These are phyloP conservation scores for Luzula sylvatica DNA, from an alignment of 176 grass and related monocot species.

Conservation along the genomic window DNA sequence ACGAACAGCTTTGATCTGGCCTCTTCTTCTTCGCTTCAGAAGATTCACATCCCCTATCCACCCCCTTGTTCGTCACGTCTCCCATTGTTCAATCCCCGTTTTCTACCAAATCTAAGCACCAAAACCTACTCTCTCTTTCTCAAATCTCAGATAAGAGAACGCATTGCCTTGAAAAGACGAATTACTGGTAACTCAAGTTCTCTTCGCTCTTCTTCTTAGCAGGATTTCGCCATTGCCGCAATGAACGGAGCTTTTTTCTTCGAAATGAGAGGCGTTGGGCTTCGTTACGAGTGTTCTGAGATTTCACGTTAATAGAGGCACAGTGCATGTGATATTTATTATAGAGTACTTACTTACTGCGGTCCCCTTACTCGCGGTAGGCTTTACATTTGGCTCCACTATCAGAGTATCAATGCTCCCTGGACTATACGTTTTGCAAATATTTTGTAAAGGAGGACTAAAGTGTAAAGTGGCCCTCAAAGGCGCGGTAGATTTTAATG, in stretches of 20 bases:
- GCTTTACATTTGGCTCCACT: neutral
- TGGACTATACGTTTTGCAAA: too few relatives aligned
- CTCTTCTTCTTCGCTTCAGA: constrained; percentile 42
- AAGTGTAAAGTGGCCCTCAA: too few relatives aligned
- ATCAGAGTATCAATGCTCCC: too few relatives aligned
- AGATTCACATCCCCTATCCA: constrained; percentile 14
- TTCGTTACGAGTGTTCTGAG: neutral
- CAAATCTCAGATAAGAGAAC: neutral
- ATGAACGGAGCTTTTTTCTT: neutral
- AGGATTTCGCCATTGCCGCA: constrained; percentile 1
- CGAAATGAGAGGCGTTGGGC: neutral
- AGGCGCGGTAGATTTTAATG: too few relatives aligned
- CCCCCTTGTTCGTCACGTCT: constrained; percentile 35
- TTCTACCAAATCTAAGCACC: neutral
- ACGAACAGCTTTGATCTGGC: constrained; percentile 46
- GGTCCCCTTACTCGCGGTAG: constrained; percentile 3
- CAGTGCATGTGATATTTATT: neutral
- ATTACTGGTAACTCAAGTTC: neutral
- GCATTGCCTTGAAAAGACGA: neutral
- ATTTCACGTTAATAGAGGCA: constrained; percentile 1
- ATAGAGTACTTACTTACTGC: neutral
- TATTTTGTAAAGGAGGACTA: too few relatives aligned
- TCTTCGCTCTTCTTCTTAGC: neutral
- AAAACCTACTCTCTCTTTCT: neutral
- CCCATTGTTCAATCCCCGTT: constrained; percentile 19